phyloP scores from a whole-genome alignment of 192 early-diverging fungal species.

The Linnemannia exigua region DNA sequence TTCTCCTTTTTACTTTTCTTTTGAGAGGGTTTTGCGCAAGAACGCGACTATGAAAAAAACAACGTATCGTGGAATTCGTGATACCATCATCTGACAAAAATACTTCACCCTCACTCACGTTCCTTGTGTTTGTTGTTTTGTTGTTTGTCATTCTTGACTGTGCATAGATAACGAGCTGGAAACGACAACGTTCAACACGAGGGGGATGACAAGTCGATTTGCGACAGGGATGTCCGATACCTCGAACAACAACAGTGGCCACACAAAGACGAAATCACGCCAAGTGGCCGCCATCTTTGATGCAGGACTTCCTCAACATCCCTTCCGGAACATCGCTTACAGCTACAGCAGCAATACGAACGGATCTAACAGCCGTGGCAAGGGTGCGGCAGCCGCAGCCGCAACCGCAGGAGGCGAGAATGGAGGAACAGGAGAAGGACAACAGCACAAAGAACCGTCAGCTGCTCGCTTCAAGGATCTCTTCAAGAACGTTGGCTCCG shows the following conservation, averaged over 20 bases:
- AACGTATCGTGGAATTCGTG: neutral
- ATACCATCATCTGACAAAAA: slow-evolving; percentile 4
- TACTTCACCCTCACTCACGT: neutral
- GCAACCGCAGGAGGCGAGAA: slow-evolving; percentile 10
- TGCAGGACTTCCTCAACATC: slow-evolving; percentile 33
- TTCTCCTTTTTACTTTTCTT: neutral
- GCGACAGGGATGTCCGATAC: neutral
- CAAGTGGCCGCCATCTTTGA: slow-evolving; percentile 1
- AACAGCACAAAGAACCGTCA: slow-evolving; percentile 36
- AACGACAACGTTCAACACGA: slow-evolving; percentile 16
- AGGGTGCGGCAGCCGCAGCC: neutral
- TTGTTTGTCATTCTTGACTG: too few species aligned
- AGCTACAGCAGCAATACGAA: neutral
- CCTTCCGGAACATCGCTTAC: slow-evolving; percentile 11
- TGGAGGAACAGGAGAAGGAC: slow-evolving; percentile 10
- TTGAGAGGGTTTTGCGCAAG: neutral
- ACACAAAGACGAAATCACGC: neutral
- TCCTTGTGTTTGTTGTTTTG: neutral
- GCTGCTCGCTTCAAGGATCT: slow-evolving; percentile 32
- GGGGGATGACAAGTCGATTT: slow-evolving; percentile 28
- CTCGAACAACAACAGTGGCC: neutral
- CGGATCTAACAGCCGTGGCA: neutral
- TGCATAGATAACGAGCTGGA: slow-evolving; percentile 32
- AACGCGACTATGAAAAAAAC: neutral
- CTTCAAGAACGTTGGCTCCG: slow-evolving; percentile 37